Evolutionary conservation across 768 basidiomycete genomes (phyloP), one percentile per base, ranked within the genome.

Genomic region (Sutorius australiensis): DNA sequence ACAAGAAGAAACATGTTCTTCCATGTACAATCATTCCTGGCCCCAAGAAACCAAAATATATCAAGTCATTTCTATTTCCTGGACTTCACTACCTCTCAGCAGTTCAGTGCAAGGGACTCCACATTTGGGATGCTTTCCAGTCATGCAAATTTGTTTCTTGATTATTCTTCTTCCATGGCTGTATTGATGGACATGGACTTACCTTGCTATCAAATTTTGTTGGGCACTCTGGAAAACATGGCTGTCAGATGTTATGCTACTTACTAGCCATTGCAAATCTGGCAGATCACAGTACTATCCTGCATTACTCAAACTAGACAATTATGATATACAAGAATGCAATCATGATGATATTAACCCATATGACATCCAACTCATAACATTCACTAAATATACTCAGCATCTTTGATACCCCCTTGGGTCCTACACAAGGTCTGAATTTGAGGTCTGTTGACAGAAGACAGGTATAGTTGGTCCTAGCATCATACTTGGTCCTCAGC

Each of bases 11-110:
- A 3, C n/a, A 16, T 6, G 5, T 36, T 1, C 36, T 36, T 2
- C 36, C n/a, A 7, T 7, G 36, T 3, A 4, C 16, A 8, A 37
- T 37, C 12, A 37, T 37, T 17, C 67, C 65, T 13, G 71, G 75
- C 0, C 74, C 67, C 0, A 71, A 73, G 8, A 70, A 72, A 8
- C 70, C 68, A 0, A 70, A 70, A 17, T 59, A 57, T 21, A n/a
- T 65, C 0, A 65, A 75, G 10, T 70, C 62, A 0, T 61, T 66
- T 19, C 51, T 67, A 3, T 60, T 38, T 52, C 52, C 48, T 7
- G 48, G 62, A 0, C 13, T 61, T 9, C 52, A 61, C 8, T 51
- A 60, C 33, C 10, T 61, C 37, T 46, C 55, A 36, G 60, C 58
- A 0, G 7, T 67, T 0, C 61, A 68, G 13, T 28, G 37, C 1